Evolutionary conservation across 352 stramenopile genomes (phyloP).

Genomic region (Phytophthora colocasiae): DNA sequence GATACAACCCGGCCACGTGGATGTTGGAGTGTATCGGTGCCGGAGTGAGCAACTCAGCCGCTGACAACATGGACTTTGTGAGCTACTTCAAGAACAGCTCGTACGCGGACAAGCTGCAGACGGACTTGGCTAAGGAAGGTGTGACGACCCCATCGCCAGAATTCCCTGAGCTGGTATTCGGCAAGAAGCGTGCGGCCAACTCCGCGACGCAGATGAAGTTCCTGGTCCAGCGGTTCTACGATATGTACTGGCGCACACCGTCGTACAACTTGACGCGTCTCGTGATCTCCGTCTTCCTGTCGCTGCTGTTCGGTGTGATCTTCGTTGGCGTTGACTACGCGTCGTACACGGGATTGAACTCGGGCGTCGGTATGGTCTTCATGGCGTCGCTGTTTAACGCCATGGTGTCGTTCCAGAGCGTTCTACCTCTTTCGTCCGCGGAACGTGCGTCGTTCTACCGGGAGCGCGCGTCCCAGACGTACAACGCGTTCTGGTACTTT

Average conservation of each 20-base stretch:
- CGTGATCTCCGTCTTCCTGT: slow-evolving; percentile 65
- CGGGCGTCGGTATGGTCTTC: slow-evolving; percentile 78
- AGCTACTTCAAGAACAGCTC: slow-evolving; percentile 33
- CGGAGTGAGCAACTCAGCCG: slow-evolving; percentile 37
- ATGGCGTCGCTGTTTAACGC: slow-evolving; percentile 65
- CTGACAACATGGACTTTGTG: slow-evolving; percentile 33
- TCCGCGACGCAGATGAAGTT: slow-evolving; percentile 37
- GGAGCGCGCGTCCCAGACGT: slow-evolving; percentile 53
- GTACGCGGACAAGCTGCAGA: slow-evolving; percentile 17
- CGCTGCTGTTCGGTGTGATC: slow-evolving; percentile 72
- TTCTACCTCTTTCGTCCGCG: slow-evolving; percentile 81
- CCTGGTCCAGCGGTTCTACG: slow-evolving; percentile 40
- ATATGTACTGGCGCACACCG: slow-evolving; percentile 88
- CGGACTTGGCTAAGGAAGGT: slow-evolving; percentile 24
- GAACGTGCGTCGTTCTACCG: slow-evolving; percentile 81
- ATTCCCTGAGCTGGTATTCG: slow-evolving; percentile 35
- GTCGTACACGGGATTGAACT: slow-evolving; percentile 41
- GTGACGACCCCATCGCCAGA: slow-evolving; percentile 28
- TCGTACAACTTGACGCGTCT: slow-evolving; percentile 80
- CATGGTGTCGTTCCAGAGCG: slow-evolving; percentile 69
- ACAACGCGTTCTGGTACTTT: slow-evolving; percentile 59
- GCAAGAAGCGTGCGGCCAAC: slow-evolving; percentile 34
- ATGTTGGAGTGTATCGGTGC: slow-evolving; percentile 56
- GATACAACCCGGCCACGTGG: slow-evolving; percentile 45
- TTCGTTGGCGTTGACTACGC: slow-evolving; percentile 50